Conservation (phyloP, 345 rosid species). For the Rubroshorea leprosula region DNA sequence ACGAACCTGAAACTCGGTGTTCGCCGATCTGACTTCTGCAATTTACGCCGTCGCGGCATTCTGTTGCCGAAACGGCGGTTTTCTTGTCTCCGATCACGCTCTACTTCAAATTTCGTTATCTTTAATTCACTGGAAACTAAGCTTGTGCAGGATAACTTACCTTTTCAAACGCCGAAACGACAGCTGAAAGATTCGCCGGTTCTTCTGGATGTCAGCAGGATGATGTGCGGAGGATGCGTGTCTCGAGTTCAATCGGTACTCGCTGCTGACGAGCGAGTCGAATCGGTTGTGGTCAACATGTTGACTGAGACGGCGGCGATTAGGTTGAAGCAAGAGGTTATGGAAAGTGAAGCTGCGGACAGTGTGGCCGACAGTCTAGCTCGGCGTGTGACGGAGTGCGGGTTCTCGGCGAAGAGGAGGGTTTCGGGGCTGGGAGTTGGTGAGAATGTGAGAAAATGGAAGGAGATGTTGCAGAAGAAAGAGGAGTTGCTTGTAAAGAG, state of each 20-base stretch:
- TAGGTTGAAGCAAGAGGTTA: slow-evolving; percentile 40
- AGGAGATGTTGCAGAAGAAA: slow-evolving; percentile 65
- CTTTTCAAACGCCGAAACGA: slow-evolving; percentile 10
- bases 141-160: slow-evolving; percentile 20
- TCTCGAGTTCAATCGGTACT: slow-evolving; percentile 73
- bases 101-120: slow-evolving; percentile 24
- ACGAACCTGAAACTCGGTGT: slow-evolving; percentile 4
- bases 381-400: slow-evolving; percentile 66
- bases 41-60: slow-evolving; percentile 12
- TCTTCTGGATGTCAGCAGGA: slow-evolving; percentile 74
- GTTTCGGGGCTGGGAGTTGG: slow-evolving; percentile 60
- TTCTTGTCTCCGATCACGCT: slow-evolving; percentile 14
- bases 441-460: slow-evolving; percentile 79
- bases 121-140: slow-evolving; percentile 48
- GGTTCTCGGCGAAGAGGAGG: slow-evolving; percentile 81
- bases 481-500: slow-evolving; percentile 69
- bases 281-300: slow-evolving; percentile 83
- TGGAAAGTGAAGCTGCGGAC: slow-evolving; percentile 22
- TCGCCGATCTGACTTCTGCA: slow-evolving; percentile 16
- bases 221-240: slow-evolving; percentile 97
- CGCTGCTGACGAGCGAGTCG: slow-evolving; percentile 70
- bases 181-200: slow-evolving; percentile 33
- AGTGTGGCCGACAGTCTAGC: slow-evolving; percentile 60
- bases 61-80: slow-evolving; percentile 19
- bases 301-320: slow-evolving; percentile 86